Base-by-base conservation (phyloP, 2,329 filamentous ascomycete genomes). In the Blumeria graminis region DNA sequence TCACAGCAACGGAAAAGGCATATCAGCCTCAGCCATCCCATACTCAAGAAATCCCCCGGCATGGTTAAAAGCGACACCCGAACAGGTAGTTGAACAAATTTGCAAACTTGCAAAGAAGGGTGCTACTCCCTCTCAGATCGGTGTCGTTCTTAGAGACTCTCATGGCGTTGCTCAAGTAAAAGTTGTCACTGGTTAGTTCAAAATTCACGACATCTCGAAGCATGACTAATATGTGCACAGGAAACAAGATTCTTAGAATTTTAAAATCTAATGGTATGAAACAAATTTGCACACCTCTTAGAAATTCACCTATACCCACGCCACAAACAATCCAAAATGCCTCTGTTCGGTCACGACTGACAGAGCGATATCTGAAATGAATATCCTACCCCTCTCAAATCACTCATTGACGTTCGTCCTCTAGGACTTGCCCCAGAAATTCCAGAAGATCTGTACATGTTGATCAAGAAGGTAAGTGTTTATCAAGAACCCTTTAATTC, bases 181-280 rank as follows among this genome's bases (percentile, higher is more conserved):
- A 80, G 77, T 94, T 69, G 87, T 95, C 66, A 94, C 89, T 71
- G 88, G 88, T 93, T 86, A 69, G 84, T 64, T 10, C 43, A 22
- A 50, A 38, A 45, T 10, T 8, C 10, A 51, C 8, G 14, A 43
- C n/a, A 63, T n/a, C 34, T 10, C 55, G 13, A 22, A 22, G 54
- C 41, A 4, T 55, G 11, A 32, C 61, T 65, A 59, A 65, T 75
- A 68, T 58, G 61, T 64, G 51, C 63, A 64, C 65, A 89, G 90
- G 92, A 76, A 98, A 98, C 87, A 94, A 94, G 81, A 95, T 98
- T 72, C 87, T 98, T 70, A 85, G 92, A 74, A 96, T 98, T 76
- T 81, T 98, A 68, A 96, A 95, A 83, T 84, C 84, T 68, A 86
- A 78, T 74, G 92, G 92, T 96, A 96, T n/a, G 46, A 32, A 10